phyloP scores from a whole-genome alignment of 768 basidiomycete species.

The Udeniomyces megalosporus region DNA sequence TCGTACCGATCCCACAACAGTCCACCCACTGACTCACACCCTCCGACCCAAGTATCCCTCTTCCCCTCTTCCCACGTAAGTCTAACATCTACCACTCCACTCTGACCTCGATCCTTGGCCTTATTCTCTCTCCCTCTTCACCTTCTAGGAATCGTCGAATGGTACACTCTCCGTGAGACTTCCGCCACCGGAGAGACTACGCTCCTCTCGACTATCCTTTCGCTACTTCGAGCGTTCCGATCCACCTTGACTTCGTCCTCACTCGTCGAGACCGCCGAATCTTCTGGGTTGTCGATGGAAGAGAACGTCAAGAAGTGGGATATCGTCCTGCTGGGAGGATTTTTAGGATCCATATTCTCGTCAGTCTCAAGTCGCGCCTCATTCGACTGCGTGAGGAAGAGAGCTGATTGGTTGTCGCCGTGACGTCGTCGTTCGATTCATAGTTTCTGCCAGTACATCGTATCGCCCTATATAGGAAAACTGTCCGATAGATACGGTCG shows the following conservation, averaged over 20 bases:
- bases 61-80: slow-evolving; percentile 12
- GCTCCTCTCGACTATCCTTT: slow-evolving; percentile 55
- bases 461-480: slow-evolving; percentile 64
- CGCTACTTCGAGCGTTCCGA: slow-evolving; percentile 49
- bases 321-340: slow-evolving; percentile 64
- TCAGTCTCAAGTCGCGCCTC: slow-evolving; percentile 15
- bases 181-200: slow-evolving; percentile 42
- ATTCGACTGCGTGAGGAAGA: no score
- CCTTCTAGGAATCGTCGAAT: not conserved
- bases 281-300: not conserved
- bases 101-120: slow-evolving; percentile 37
- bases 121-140: slow-evolving; percentile 22
- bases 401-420: not conserved
- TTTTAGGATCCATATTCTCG: slow-evolving; percentile 15
- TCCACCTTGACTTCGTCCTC: slow-evolving; percentile 42
- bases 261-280: slow-evolving; percentile 29
- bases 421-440: slow-evolving; percentile 4
- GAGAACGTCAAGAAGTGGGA: slow-evolving; percentile 54
- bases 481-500: slow-evolving; percentile 84
- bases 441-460: slow-evolving; percentile 41
- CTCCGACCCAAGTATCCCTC: slow-evolving; percentile 39
- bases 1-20: not conserved
- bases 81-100: not conserved
- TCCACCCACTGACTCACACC: not conserved
- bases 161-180: slow-evolving; percentile 44